phyloP scores from a whole-genome alignment of 495 filamentous ascomycete species.

The Delitschia confertaspora region DNA sequence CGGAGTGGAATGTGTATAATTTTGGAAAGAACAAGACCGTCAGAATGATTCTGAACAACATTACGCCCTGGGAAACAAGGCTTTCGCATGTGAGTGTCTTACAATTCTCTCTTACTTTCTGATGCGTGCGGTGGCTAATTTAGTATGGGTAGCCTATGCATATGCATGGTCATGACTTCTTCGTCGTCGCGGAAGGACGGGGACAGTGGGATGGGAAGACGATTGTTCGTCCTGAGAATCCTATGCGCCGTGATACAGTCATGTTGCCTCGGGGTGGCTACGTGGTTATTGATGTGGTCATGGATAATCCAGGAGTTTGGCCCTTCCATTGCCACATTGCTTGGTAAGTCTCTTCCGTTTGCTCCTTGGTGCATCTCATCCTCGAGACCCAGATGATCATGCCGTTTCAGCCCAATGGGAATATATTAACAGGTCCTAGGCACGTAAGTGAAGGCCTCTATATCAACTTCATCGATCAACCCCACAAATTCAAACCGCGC shows the following conservation, averaged over 20 bases:
- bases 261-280: constrained; percentile 5
- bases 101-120: too few species aligned
- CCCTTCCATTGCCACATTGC: constrained; percentile 25
- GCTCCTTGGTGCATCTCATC: too few species aligned
- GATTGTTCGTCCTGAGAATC: constrained; percentile 14
- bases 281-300: constrained; percentile 17
- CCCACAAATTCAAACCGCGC: background rate
- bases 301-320: constrained; percentile 25
- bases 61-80: too few species aligned
- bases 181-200: constrained; percentile 9
- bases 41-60: constrained; percentile 29
- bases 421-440: too few species aligned
- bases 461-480: constrained; percentile 14
- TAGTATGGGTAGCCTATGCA: constrained; percentile 26
- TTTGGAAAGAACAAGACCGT: constrained; percentile 29
- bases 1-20: constrained; percentile 30
- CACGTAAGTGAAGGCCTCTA: constrained; percentile 20
- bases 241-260: constrained; percentile 16
- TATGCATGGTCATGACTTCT: constrained; percentile 23
- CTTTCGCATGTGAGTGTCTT: too few species aligned
- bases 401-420: constrained; percentile 21
- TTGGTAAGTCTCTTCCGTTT: too few species aligned
- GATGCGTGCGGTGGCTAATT: too few species aligned
- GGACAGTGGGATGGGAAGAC: constrained; percentile 16
- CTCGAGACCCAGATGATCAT: constrained; percentile 31